These are phyloP conservation scores for Leccinum idahoense DNA, from an alignment of 1,284 basidiomycete genomes.

Conservation along the genomic window DNA sequence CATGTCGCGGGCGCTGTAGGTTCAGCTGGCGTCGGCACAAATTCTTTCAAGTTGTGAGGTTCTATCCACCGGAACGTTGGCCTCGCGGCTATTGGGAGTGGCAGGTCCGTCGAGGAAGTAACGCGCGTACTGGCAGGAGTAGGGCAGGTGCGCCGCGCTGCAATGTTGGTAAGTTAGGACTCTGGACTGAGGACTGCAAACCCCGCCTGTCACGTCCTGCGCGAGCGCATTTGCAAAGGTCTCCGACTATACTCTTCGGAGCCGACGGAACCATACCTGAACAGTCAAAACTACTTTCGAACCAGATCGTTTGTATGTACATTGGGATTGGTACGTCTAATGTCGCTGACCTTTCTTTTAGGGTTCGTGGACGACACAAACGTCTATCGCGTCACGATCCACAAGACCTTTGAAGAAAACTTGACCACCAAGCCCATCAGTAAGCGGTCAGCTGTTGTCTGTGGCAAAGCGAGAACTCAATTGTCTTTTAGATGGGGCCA, in stretches of 20 bases:
- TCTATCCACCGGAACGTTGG: too few relatives aligned
- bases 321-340: not conserved
- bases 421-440: constrained; percentile 99
- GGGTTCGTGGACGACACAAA: constrained; percentile 99
- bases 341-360: constrained; percentile 23
- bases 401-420: constrained; percentile 99
- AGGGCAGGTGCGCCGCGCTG: too few relatives aligned
- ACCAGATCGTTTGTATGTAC: constrained; percentile 91
- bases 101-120: too few relatives aligned
- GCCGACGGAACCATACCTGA: constrained; percentile 98
- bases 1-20: too few relatives aligned
- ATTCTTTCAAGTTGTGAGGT: too few relatives aligned
- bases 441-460: constrained; percentile 30
- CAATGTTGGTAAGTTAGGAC: too few relatives aligned
- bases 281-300: constrained; percentile 99
- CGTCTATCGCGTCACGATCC: constrained; percentile 99
- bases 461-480: constrained; percentile 1
- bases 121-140: too few relatives aligned
- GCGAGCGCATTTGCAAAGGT: constrained; percentile 98
- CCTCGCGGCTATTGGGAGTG: too few relatives aligned
- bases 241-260: constrained; percentile 98
- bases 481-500: constrained; percentile 73
- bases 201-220: constrained; percentile 95
- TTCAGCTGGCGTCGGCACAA: too few relatives aligned
- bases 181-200: too few relatives aligned